A percentile compares a stretch with the other conserved stretches of the same genome.
Conservation (phyloP, 805 yeast species). For the Cyberlindnera sargentensis region DNA sequence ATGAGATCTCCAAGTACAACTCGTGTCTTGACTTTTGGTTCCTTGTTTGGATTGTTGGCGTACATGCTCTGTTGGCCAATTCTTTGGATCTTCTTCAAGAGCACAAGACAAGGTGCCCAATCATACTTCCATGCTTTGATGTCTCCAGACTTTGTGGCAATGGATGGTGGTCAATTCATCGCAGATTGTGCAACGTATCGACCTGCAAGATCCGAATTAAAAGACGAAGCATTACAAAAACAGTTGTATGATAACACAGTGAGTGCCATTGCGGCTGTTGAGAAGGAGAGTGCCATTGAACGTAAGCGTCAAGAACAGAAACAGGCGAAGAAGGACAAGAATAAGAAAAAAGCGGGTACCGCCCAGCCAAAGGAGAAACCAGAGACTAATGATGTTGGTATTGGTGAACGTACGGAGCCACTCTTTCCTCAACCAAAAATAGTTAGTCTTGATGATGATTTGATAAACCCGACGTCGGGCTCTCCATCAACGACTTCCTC, state of each 20-base stretch:
- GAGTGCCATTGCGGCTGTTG: conserved; percentile 48
- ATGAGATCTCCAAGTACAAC: conserved; percentile 85
- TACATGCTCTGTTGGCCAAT: conserved; percentile 72
- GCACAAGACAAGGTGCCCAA: conserved; percentile 75
- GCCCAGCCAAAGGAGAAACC: no score
- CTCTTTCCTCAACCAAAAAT: conserved; percentile 23
- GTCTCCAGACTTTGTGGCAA: conserved; percentile 61
- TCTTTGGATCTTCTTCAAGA: conserved; percentile 75
- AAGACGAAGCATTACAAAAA: conserved; percentile 54
- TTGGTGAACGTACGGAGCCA: conserved; percentile 9
- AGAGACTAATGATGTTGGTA: conserved; percentile 1
- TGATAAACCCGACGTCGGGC: no score
- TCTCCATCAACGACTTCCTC: no score
- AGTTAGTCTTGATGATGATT: no score
- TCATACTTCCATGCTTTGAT: conserved; percentile 59
- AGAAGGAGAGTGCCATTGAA: conserved; percentile 63
- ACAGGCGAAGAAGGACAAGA: conserved; percentile 1
- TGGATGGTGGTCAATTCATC: conserved; percentile 61
- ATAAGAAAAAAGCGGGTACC: neutral
- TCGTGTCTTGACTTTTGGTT: conserved; percentile 70
- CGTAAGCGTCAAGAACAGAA: conserved; percentile 37
- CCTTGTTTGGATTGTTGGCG: conserved; percentile 52
- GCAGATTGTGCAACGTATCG: conserved; percentile 60
- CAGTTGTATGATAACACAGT: conserved; percentile 56
- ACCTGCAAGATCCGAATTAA: conserved; percentile 57